Evolutionary conservation across 257 asterid genomes (phyloP).

Genomic region (Hygrophila difformis): DNA sequence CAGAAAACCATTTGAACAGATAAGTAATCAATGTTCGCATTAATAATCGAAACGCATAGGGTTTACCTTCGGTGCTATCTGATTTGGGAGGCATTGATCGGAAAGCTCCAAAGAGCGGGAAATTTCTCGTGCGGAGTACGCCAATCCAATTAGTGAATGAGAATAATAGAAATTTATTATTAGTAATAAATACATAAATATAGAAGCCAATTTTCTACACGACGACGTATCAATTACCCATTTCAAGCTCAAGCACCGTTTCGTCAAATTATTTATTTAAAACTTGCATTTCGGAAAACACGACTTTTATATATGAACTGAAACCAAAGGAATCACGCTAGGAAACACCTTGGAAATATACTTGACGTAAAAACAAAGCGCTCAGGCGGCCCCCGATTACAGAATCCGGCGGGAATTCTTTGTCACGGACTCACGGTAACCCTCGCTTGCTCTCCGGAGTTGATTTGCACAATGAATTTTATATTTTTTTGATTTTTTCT

Average conservation of each 20-base stretch:
- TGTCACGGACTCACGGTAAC: slow-evolving; percentile 31
- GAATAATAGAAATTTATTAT: no score
- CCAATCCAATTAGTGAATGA: not conserved
- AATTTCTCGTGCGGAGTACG: not conserved
- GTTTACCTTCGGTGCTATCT: slow-evolving; percentile 8
- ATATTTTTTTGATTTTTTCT: not conserved
- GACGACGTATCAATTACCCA: no score
- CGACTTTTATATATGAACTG: no score
- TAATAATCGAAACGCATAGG: not conserved
- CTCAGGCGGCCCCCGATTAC: slow-evolving; percentile 25
- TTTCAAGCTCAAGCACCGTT: no score
- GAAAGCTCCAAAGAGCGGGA: slow-evolving; percentile 3
- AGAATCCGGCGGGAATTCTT: slow-evolving; percentile 37
- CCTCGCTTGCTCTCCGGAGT: slow-evolving; percentile 1
- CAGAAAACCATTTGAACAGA: not conserved
- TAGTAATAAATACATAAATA: no score
- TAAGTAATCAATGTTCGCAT: not conserved
- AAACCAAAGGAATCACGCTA: no score
- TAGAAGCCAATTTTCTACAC: no score
- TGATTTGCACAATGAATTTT: not conserved
- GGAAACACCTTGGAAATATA: no score
- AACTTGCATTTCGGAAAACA: no score
- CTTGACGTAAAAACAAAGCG: not conserved
- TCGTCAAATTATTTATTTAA: no score
- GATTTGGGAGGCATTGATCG: slow-evolving; percentile 4